Evolutionary conservation across 768 basidiomycete species (phyloP).

Genomic region (Boletellus emodensis): DNA sequence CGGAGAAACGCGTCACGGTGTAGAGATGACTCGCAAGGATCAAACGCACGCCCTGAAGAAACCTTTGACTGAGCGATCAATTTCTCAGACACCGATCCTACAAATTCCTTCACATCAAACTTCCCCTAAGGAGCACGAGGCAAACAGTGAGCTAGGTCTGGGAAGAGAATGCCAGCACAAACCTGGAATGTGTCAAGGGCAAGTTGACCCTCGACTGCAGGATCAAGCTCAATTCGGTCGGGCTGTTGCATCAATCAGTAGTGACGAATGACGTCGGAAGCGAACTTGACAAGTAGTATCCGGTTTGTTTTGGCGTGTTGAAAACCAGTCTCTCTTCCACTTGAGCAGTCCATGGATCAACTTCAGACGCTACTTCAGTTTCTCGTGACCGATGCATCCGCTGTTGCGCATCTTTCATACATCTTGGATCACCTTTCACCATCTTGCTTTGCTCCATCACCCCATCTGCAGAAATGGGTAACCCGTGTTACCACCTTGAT

Average conservation of each 20-base stretch:
- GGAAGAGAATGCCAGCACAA: background rate
- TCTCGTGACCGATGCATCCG: constrained; percentile 63
- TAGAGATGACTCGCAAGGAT: background rate
- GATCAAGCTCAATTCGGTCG: constrained; percentile 40
- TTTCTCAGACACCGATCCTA: constrained; percentile 81
- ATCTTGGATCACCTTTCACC: constrained; percentile 52
- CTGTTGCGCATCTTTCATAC: constrained; percentile 56
- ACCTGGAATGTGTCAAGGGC: constrained; percentile 57
- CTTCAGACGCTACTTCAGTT: constrained; percentile 65
- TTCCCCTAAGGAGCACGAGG: constrained; percentile 58
- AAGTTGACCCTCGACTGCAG: constrained; percentile 50
- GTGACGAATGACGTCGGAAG: no score
- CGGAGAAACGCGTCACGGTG: constrained; percentile 8
- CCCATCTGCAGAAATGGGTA: constrained; percentile 72
- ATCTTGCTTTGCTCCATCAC: constrained; percentile 53
- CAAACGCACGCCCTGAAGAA: constrained; percentile 72
- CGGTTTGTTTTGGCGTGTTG: constrained; percentile 32
- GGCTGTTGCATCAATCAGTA: constrained; percentile 20
- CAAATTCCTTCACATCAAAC: constrained; percentile 89
- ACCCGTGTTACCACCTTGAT: constrained; percentile 70
- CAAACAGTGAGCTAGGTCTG: constrained; percentile 6
- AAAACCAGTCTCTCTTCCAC: constrained; percentile 18
- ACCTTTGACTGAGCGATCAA: constrained; percentile 82
- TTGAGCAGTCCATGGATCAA: constrained; percentile 42
- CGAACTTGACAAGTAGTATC: background rate